Conservation (phyloP, 495 filamentous ascomycete species). For the Annulohypoxylon nitens region DNA sequence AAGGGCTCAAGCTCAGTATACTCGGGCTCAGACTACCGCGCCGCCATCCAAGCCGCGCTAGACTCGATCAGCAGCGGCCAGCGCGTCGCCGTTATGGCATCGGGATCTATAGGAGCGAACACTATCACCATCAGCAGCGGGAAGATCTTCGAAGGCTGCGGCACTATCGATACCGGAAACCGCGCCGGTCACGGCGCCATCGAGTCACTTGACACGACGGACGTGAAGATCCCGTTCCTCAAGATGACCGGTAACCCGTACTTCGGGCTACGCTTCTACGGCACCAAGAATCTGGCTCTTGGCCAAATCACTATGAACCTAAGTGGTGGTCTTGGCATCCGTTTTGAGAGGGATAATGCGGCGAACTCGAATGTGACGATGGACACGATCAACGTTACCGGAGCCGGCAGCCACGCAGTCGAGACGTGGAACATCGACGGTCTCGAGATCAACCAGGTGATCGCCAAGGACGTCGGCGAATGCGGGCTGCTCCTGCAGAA, state of each 20-base stretch:
- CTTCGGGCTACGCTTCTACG: conserved; percentile 62
- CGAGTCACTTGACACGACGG: conserved; percentile 53
- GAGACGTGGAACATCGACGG: conserved; percentile 64
- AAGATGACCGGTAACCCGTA: conserved; percentile 62
- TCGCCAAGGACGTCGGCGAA: conserved; percentile 61
- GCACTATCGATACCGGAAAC: conserved; percentile 61
- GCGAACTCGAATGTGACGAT: conserved; percentile 59
- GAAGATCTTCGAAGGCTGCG: conserved; percentile 63
- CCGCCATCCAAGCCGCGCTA: conserved; percentile 61
- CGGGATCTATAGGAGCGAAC: conserved; percentile 67
- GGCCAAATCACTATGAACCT: conserved; percentile 62
- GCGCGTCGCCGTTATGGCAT: conserved; percentile 71
- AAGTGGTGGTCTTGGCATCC: conserved; percentile 60
- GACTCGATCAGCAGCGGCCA: conserved; percentile 64
- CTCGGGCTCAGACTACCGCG: conserved; percentile 59
- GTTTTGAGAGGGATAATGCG: conserved; percentile 60
- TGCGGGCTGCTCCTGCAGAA: conserved; percentile 60
- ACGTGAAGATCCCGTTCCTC: conserved; percentile 60
- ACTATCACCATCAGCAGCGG: conserved; percentile 62
- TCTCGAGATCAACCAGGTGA: conserved; percentile 56
- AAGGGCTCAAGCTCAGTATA: conserved; percentile 53
- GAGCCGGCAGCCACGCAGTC: conserved; percentile 60
- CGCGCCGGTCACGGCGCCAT: conserved; percentile 58
- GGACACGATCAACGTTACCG: conserved; percentile 58
- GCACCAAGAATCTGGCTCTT: conserved; percentile 54